phyloP scores from a whole-genome alignment of 2,329 filamentous ascomycete genomes.

The Pyricularia grisea region DNA sequence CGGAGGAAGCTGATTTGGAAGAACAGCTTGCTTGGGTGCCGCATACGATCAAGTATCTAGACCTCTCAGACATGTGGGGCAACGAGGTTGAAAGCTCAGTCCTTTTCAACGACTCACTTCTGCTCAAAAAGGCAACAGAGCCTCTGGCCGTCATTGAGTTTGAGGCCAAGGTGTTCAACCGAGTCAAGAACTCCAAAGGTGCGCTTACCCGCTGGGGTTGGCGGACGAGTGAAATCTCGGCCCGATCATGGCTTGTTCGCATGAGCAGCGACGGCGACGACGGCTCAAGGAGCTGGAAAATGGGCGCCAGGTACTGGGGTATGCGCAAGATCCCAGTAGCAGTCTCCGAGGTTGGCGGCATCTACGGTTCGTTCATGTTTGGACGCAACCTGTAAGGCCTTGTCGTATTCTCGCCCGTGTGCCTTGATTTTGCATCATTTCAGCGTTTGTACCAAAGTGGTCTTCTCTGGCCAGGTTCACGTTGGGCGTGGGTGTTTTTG shows the following conservation, averaged over 20 bases:
- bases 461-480: background rate
- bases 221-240: conserved; percentile 60
- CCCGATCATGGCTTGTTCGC: conserved; percentile 59
- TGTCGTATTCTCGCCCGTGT: background rate
- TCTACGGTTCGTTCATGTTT: conserved; percentile 71
- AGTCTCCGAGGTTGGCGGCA: conserved; percentile 83
- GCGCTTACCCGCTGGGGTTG: conserved; percentile 57
- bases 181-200: conserved; percentile 52
- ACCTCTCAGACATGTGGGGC: conserved; percentile 62
- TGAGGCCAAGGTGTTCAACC: conserved; percentile 55
- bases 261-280: conserved; percentile 19
- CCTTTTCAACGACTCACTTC: conserved; percentile 37
- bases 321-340: conserved; percentile 90
- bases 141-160: conserved; percentile 73
- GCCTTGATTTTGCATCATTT: background rate
- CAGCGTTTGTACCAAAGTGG: background rate
- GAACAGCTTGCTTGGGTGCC: conserved; percentile 36
- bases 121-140: conserved; percentile 50
- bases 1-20: conserved; percentile 13
- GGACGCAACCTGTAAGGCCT: conserved; percentile 41
- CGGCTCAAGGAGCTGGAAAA: conserved; percentile 58
- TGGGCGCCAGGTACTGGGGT: conserved; percentile 77
- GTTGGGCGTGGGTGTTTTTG: background rate
- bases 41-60: conserved; percentile 63
- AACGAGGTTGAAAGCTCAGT: conserved; percentile 50